Conservation (phyloP, 2,329 filamentous ascomycete species). For the Colletotrichum phormii region DNA sequence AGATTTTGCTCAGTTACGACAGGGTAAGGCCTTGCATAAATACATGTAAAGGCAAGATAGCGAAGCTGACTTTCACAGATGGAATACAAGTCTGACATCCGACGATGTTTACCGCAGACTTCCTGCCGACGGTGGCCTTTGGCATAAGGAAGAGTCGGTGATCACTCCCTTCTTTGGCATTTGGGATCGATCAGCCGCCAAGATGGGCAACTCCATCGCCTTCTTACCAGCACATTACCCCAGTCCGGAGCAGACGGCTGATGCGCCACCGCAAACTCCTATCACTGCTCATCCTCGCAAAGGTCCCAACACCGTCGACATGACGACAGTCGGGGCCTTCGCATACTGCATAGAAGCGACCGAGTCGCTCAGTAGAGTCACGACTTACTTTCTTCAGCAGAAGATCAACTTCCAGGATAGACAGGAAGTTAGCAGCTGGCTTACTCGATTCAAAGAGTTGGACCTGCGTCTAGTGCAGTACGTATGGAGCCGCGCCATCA, state of each 20-base stretch:
- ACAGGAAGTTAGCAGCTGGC: conserved; percentile 55
- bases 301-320: conserved; percentile 39
- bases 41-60: too few species aligned
- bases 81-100: conserved; percentile 48
- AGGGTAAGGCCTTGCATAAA: conserved; percentile 24
- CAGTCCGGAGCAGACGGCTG: conserved; percentile 39
- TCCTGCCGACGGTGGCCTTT: conserved; percentile 53
- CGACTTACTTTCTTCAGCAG: conserved; percentile 58
- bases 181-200: conserved; percentile 53
- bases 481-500: neutral
- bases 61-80: conserved; percentile 37
- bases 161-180: conserved; percentile 58
- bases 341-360: conserved; percentile 60
- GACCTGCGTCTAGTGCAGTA: conserved; percentile 57
- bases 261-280: conserved; percentile 31
- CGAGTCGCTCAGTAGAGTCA: conserved; percentile 57
- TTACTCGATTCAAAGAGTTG: conserved; percentile 60
- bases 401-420: conserved; percentile 51
- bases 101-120: conserved; percentile 46
- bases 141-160: conserved; percentile 53
- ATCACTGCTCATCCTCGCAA: conserved; percentile 1
- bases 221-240: conserved; percentile 49
- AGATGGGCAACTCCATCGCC: conserved; percentile 52
- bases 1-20: conserved; percentile 42
- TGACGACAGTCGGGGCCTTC: conserved; percentile 56